These are phyloP conservation scores for Fusarium humuli DNA, from an alignment of 2,329 filamentous ascomycete species.

Conservation along the genomic window DNA sequence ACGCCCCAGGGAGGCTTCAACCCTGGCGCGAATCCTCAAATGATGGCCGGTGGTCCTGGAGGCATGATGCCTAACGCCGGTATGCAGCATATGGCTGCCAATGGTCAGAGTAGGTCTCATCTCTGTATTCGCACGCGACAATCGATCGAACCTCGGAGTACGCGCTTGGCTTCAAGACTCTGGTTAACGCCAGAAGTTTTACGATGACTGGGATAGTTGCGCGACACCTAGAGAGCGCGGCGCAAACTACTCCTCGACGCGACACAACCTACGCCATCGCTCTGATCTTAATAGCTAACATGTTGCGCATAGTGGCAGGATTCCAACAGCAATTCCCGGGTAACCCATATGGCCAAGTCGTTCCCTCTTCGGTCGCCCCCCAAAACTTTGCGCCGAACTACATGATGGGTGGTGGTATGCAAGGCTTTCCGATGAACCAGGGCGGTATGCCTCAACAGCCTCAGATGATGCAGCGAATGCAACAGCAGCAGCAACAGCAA, in stretches of 20 bases:
- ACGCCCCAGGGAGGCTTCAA: constrained; percentile 62
- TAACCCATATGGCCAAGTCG: constrained; percentile 66
- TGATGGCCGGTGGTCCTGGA: constrained; percentile 66
- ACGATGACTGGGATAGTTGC: background rate
- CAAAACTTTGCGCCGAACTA: constrained; percentile 63
- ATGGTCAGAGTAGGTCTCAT: constrained; percentile 68
- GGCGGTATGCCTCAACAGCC: constrained; percentile 61
- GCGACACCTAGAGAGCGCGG: constrained; percentile 22
- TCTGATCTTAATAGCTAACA: constrained; percentile 29
- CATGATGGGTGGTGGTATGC: constrained; percentile 67
- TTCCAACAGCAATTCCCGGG: constrained; percentile 69
- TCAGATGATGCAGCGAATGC: constrained; percentile 47
- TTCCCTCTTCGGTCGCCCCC: constrained; percentile 61
- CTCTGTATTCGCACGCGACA: constrained; percentile 43
- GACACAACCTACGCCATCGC: background rate
- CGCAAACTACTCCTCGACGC: constrained; percentile 35
- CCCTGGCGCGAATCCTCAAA: constrained; percentile 63
- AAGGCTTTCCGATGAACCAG: constrained; percentile 67
- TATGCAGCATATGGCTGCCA: constrained; percentile 69
- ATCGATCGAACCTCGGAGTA: constrained; percentile 6
- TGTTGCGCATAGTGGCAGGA: constrained; percentile 61
- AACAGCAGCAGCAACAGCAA: constrained; percentile 47
- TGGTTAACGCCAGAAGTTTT: background rate
- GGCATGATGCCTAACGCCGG: constrained; percentile 73
- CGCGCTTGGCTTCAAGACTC: constrained; percentile 6